phyloP scores from a whole-genome alignment of 2,329 filamentous ascomycete genomes.

The Nemania diffusa region DNA sequence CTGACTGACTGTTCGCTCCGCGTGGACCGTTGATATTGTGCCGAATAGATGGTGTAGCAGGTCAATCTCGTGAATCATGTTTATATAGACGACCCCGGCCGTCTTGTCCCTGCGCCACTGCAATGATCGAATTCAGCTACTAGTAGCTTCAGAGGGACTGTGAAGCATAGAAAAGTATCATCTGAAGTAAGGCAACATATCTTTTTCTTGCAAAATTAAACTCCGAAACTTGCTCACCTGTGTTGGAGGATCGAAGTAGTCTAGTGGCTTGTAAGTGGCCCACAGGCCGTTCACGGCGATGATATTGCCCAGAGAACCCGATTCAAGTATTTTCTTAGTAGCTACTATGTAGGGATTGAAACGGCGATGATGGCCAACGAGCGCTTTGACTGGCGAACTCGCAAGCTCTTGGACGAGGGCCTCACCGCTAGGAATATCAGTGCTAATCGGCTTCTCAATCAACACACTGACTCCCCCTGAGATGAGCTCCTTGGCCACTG shows the following conservation, averaged over 20 bases:
- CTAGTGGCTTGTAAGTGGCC: conserved; percentile 15
- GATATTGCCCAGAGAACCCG: neutral
- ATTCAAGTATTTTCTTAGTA: conserved; percentile 4
- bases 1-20: neutral
- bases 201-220: no score
- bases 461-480: no score
- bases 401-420: no score
- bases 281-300: conserved; percentile 9
- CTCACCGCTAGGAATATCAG: no score
- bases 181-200: no score
- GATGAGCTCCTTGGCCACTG: no score
- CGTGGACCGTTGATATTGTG: conserved; percentile 13
- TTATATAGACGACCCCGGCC: conserved; percentile 16
- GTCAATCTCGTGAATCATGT: conserved; percentile 22
- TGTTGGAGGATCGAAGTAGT: no score
- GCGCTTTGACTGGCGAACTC: conserved; percentile 19
- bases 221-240: no score
- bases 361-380: conserved; percentile 18
- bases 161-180: no score
- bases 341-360: conserved; percentile 19
- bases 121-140: no score
- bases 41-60: conserved; percentile 14
- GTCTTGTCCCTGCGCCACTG: neutral
- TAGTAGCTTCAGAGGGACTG: no score
- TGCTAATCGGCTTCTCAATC: no score